Base-by-base conservation (phyloP, 2,329 filamentous ascomycete species). In the Leptodontidium sp. region DNA sequence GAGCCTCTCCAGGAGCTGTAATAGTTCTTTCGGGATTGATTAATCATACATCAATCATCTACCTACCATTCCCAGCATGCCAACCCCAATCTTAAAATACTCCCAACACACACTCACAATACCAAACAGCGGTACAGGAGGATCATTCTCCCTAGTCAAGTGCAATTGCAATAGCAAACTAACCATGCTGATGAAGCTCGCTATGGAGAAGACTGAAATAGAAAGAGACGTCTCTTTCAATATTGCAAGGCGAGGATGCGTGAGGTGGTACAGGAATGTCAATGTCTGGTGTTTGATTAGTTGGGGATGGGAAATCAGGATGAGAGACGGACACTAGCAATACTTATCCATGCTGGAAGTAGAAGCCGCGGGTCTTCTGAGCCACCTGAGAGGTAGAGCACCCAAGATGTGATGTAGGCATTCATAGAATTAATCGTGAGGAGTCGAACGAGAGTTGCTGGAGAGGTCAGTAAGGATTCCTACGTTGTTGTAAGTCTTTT, bases 191-290 rank as follows among this genome's bases (percentile, higher is more conserved):
- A 93, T 85, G 80, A 92, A 93, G 80, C 89, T 92, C 47, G 91
- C 90, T 71, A 92, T 88, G 63, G 90, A 93, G 77, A 94, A 92
- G 72, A 93, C 89, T 73, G 90, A 89, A 71, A 94, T 86, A n/a
- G 91, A 92, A 11, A 91, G 91, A 58, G 89, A 89, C 0, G 91
- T 94, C 81, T 93, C 91, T 76, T 92, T 93, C 76, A 90, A 88
- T 75, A 94, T 94, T 76, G 90, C 93, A 77, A 93, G 91, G 77
- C 91, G 91, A 74, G 91, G 90, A 79, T 94, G 90, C 15, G 90
- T 93, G 70, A 91, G 84, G 78, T 94, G 91, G 80, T 94, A 94
- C 73, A 91, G 85, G 65, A 91, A 85, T 1, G 92, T 93, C 50
- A 94, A 82, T 52, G 89, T 91, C 89, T 91, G 74, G n/a, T 67